Evolutionary conservation across 208 protist genomes (phyloP).

Genomic region (Trypanosoma scelopori): DNA sequence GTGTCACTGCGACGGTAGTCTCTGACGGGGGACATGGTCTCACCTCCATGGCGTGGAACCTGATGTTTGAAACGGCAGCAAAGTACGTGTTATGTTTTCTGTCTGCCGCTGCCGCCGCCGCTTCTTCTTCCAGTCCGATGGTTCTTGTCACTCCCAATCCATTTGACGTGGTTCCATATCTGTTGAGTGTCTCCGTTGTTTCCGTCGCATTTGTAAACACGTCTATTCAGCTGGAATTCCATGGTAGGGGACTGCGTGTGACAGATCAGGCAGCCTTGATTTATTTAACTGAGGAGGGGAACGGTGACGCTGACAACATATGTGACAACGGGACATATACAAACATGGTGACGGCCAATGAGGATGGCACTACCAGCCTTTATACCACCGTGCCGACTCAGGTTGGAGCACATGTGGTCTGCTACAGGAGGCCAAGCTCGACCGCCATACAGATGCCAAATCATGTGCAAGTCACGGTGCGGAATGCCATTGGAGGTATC

Average conservation of each 20-base stretch:
- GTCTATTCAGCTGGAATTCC: constrained; percentile 53
- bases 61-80: constrained; percentile 45
- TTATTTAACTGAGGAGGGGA: constrained; percentile 19
- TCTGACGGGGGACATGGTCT: constrained; percentile 24
- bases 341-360: constrained; percentile 31
- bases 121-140: constrained; percentile 19
- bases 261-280: constrained; percentile 66
- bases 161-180: constrained; percentile 57
- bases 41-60: constrained; percentile 30
- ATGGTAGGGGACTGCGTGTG: constrained; percentile 42
- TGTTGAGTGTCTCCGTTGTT: constrained; percentile 46
- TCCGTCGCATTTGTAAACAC: constrained; percentile 42
- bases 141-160: constrained; percentile 44
- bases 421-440: constrained; percentile 35
- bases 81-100: constrained; percentile 82
- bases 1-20: constrained; percentile 28
- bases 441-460: constrained; percentile 35
- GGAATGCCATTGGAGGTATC: constrained; percentile 39
- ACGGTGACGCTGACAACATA: constrained; percentile 30
- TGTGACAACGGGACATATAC: constrained; percentile 40
- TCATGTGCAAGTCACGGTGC: constrained; percentile 34
- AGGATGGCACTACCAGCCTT: constrained; percentile 42
- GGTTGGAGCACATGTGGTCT: constrained; percentile 61
- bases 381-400: constrained; percentile 51
- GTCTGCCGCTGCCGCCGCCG: constrained; percentile 15